Base-by-base conservation (phyloP, 2,329 filamentous ascomycete species). In the Alternaria brassicicola region DNA sequence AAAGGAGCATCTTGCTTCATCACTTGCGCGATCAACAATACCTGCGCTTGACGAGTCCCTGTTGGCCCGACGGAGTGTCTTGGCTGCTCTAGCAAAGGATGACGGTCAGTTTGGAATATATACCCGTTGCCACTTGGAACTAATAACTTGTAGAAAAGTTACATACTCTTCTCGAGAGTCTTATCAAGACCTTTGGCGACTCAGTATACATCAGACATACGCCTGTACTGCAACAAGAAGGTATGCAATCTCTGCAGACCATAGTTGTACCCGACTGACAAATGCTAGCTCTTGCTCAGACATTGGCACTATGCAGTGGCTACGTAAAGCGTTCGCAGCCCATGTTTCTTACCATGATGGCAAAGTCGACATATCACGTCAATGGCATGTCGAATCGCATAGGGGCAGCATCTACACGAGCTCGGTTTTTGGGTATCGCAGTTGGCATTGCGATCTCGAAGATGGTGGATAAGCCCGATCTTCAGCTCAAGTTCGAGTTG, bases 171-270 rank as follows among this genome's bases (percentile, higher is more conserved):
- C 74, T 94, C 55, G 87, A 93, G 68, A 91, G 87, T 70, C 86
- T 84, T 47, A 79, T 97, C 47, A 81, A 81, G 36, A 86, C 89
- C 47, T 97, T 98, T 75, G 91, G 92, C 1, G 93, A 97, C 68
- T 87, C 90, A 48, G 81, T 98, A 10, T 96, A 93, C 69, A 92
- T 98, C 66, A 90, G 87, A 57, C 93, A 98, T 76, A 86, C 90
- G 0, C 89, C 93, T 5, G 86, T 90, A n/a, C 73, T 95, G 36
- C 90, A 93, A 70, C 95, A 99, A 83, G 92, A 98, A 84, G 89
- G 92, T 91, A 78, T 42, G 56, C 25, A 6, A n/a, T 12, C 25
- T 19, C 19, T 19, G 2, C 4, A 10, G 23, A 13, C 15, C n/a
- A 36, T 12, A 1, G 19, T 15, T 3, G 19, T 3, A 8, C 10